Percentiles rank a stretch among this genome's conserved stretches.
phyloP scores from a whole-genome alignment of 1,139 yeast genomes.

The Eremothecium gossypii region DNA sequence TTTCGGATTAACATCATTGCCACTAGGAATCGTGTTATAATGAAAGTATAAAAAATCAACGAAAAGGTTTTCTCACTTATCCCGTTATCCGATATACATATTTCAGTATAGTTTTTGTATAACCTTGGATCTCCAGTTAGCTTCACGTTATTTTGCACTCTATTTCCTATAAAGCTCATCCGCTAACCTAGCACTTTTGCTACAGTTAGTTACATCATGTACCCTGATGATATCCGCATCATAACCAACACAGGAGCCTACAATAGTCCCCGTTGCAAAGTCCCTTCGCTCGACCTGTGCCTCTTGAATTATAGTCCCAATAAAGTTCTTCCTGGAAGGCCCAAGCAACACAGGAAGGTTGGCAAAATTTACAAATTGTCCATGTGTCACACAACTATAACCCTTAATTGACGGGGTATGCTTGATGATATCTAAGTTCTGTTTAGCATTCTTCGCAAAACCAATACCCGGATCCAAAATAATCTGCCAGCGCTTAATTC shows the following conservation, averaged over 20 bases:
- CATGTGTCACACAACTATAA: constrained; percentile 33
- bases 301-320: constrained; percentile 56
- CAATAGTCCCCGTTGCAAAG: constrained; percentile 68
- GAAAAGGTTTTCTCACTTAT: too few species aligned
- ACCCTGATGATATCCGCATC: constrained; percentile 79
- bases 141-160: background rate
- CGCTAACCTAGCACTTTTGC: constrained; percentile 55
- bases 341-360: constrained; percentile 63
- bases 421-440: constrained; percentile 59
- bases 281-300: constrained; percentile 49
- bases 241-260: constrained; percentile 64
- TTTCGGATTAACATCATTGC: background rate
- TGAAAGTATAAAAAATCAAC: too few species aligned
- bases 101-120: background rate
- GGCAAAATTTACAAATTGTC: constrained; percentile 16
- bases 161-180: constrained; percentile 52
- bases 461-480: constrained; percentile 94
- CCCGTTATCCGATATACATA: too few species aligned
- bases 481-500: constrained; percentile 82
- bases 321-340: constrained; percentile 78
- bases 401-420: constrained; percentile 48
- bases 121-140: background rate
- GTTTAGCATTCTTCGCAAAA: constrained; percentile 67
- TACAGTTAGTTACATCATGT: constrained; percentile 68
- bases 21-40: too few species aligned